Percentiles rank a stretch among this genome's conserved stretches.
Evolutionary conservation across 371 early-diverging fungal species (phyloP).

Genomic region (Mucor racemosus): DNA sequence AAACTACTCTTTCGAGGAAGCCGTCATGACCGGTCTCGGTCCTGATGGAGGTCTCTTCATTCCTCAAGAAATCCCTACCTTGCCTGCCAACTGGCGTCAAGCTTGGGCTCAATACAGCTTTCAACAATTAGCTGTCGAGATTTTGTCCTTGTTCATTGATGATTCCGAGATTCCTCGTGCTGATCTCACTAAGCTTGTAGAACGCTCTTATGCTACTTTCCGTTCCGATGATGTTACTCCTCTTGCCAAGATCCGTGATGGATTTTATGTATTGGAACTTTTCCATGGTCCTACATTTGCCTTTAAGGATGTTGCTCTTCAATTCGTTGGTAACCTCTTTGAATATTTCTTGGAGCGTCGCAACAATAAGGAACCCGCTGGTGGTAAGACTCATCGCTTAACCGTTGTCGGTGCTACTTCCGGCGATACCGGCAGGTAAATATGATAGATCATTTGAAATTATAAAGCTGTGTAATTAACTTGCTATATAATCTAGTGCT

Average conservation of each 20-base stretch:
- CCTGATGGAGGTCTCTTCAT: constrained; percentile 96
- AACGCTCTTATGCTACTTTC: constrained; percentile 83
- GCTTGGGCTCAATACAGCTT: constrained; percentile 79
- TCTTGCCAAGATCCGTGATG: constrained; percentile 70
- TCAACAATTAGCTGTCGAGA: constrained; percentile 79
- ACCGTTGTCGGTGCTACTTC: constrained; percentile 97
- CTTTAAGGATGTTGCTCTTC: constrained; percentile 98
- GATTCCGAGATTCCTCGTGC: constrained; percentile 75
- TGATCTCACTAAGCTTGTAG: constrained; percentile 72
- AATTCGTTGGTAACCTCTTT: constrained; percentile 96
- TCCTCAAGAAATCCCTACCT: constrained; percentile 80
- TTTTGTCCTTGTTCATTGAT: constrained; percentile 86
- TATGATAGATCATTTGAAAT: background rate
- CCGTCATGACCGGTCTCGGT: constrained; percentile 91
- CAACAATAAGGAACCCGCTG: constrained; percentile 57
- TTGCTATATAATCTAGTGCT: constrained; percentile 63
- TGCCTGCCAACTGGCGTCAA: constrained; percentile 66
- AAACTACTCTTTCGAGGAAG: constrained; percentile 85
- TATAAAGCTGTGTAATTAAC: background rate
- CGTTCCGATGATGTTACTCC: constrained; percentile 81
- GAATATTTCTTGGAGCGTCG: constrained; percentile 92
- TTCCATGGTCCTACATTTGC: constrained; percentile 98
- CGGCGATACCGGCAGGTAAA: constrained; percentile 93
- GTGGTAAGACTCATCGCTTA: constrained; percentile 64
- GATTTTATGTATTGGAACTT: constrained; percentile 85